A percentile compares a stretch with the other conserved stretches of the same genome.
phyloP scores from a whole-genome alignment of 805 yeast genomes.

The Saccharomycopsis selenospora region DNA sequence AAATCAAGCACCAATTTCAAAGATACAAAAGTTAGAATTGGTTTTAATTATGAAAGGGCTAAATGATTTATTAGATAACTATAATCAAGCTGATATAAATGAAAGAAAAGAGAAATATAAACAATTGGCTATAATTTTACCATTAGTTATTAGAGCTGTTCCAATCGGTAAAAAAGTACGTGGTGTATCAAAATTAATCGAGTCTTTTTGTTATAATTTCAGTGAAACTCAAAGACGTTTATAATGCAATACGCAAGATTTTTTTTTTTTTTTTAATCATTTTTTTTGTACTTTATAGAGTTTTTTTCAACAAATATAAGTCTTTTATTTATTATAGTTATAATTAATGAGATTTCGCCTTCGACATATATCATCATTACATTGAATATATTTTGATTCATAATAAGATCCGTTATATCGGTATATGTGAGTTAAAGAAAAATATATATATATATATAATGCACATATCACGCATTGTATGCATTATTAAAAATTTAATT shows the following conservation, averaged over 20 bases:
- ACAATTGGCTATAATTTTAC: conserved; percentile 10
- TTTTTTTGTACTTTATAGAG: too few relatives aligned
- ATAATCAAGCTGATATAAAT: conserved; percentile 5
- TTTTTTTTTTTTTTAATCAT: too few relatives aligned
- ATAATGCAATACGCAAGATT: neutral
- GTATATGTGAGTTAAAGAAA: too few relatives aligned
- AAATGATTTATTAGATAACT: conserved; percentile 22
- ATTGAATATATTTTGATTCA: too few relatives aligned
- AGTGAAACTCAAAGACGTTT: neutral
- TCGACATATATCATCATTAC: too few relatives aligned
- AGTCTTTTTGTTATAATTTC: conserved; percentile 8
- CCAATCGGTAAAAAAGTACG: conserved; percentile 9
- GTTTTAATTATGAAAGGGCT: conserved; percentile 39
- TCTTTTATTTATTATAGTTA: too few relatives aligned
- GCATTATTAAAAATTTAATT: too few relatives aligned
- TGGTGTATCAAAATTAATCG: conserved; percentile 10
- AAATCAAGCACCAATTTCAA: conserved; percentile 57
- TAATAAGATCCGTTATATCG: too few relatives aligned
- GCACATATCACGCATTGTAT: too few relatives aligned
- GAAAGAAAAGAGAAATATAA: conserved; percentile 2
- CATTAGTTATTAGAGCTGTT: conserved; percentile 13
- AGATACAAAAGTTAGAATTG: conserved; percentile 61
- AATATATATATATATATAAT: too few relatives aligned
- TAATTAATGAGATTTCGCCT: too few relatives aligned
- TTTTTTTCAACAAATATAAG: too few relatives aligned